These are phyloP conservation scores for Alopecurus myosuroides DNA, from an alignment of 176 grass and related monocot genomes.

Conservation along the genomic window DNA sequence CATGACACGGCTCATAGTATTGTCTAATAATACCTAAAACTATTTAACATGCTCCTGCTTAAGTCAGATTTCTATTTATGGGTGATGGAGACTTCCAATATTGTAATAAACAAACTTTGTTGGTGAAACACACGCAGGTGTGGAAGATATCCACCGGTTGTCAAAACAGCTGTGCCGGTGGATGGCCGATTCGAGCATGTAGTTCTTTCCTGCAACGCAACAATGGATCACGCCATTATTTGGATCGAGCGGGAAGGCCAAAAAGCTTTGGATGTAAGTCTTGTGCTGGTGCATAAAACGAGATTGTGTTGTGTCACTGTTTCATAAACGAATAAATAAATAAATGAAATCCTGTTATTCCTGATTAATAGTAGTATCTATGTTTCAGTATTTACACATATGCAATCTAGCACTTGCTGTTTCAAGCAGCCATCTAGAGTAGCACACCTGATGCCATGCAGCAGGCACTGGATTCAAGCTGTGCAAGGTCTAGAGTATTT, in stretches of 20 bases:
- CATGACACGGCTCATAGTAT: background rate
- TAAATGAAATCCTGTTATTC: background rate
- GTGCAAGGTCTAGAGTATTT: background rate
- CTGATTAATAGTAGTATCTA: background rate
- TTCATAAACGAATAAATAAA: background rate
- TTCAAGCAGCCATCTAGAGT: background rate
- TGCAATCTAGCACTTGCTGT: background rate
- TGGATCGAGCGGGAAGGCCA: slow-evolving; percentile 83
- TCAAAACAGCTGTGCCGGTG: slow-evolving; percentile 92
- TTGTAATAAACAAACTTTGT: background rate
- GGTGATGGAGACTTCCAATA: background rate
- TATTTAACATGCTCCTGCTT: background rate
- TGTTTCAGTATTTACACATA: background rate
- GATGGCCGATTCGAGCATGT: slow-evolving; percentile 96
- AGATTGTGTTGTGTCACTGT: background rate
- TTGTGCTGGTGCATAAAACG: background rate
- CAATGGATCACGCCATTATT: slow-evolving; percentile 77
- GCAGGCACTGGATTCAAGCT: background rate
- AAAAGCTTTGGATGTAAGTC: slow-evolving; percentile 78
- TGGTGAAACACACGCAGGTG: slow-evolving; percentile 45
- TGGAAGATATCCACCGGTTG: slow-evolving; percentile 78
- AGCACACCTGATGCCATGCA: background rate
- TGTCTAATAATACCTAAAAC: background rate
- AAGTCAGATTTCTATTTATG: background rate
- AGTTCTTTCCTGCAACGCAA: slow-evolving; percentile 95